Conservation (phyloP, 164 flowering plant genomes). For the Nelumbo lutea region DNA sequence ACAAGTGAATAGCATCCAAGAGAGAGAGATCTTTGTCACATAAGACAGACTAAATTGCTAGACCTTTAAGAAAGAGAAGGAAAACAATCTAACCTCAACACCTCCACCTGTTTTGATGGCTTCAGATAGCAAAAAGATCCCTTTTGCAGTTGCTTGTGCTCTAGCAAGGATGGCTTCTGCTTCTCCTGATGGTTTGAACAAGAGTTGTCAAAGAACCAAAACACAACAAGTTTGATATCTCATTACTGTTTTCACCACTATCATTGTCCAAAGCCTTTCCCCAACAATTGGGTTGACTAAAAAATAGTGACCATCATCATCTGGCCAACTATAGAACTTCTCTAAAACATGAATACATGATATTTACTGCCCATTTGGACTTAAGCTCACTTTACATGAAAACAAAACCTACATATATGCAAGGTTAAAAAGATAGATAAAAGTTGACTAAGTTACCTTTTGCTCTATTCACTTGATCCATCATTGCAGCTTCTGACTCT, state of each 20-base stretch:
- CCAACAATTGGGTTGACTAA: neutral
- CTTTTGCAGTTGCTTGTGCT: conserved; percentile 71
- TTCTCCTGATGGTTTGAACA: conserved; percentile 53
- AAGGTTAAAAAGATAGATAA: too few relatives aligned
- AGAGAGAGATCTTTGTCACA: too few relatives aligned
- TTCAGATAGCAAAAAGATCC: conserved; percentile 46
- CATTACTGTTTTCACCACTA: neutral
- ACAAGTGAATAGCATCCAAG: too few relatives aligned
- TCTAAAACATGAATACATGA: too few relatives aligned
- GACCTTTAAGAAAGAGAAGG: neutral
- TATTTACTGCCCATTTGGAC: neutral
- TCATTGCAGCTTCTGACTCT: conserved; percentile 51
- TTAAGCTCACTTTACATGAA: too few relatives aligned
- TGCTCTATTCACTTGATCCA: conserved; percentile 48
- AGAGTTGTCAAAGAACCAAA: neutral
- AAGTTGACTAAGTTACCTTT: conserved; percentile 24
- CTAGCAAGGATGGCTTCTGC: conserved; percentile 79
- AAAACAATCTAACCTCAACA: conserved; percentile 46
- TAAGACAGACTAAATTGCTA: neutral
- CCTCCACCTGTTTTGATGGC: conserved; percentile 67
- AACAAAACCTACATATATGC: too few relatives aligned
- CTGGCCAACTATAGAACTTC: too few relatives aligned
- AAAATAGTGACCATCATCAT: too few relatives aligned
- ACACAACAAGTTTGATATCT: neutral
- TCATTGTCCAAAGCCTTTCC: neutral